Evolutionary conservation across 352 stramenopile genomes (phyloP).

Genomic region (Thalassiosira livingstoniorum): DNA sequence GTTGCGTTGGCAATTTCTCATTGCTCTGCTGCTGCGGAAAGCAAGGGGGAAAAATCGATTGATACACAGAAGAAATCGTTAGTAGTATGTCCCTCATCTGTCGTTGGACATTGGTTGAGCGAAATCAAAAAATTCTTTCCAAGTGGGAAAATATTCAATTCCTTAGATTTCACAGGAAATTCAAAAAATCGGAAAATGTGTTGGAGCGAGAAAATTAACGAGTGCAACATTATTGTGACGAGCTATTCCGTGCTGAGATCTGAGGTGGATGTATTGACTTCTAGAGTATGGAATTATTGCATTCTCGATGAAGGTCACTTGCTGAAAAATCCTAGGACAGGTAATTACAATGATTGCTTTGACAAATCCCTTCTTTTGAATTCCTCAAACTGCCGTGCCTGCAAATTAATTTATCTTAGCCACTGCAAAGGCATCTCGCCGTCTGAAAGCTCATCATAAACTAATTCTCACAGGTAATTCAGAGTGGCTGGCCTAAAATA

Average conservation of each 20-base stretch:
- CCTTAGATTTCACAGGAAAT: constrained; percentile 88
- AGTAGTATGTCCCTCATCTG: constrained; percentile 93
- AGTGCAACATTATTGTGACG: constrained; percentile 82
- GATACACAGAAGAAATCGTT: constrained; percentile 75
- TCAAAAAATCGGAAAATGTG: constrained; percentile 72
- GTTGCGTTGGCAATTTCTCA: constrained; percentile 88
- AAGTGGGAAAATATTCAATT: constrained; percentile 69
- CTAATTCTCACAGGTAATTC: constrained; percentile 89
- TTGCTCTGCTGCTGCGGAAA: not conserved
- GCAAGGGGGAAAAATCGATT: not conserved
- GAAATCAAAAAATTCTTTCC: constrained; percentile 91
- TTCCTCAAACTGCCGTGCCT: not conserved
- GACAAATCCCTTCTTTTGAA: not conserved
- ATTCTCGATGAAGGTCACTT: constrained; percentile 98
- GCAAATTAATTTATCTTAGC: constrained; percentile 27
- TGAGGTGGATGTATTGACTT: constrained; percentile 86
- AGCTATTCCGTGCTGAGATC: constrained; percentile 90
- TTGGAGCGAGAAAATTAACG: constrained; percentile 50
- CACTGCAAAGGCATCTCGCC: constrained; percentile 89
- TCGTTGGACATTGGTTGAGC: constrained; percentile 94
- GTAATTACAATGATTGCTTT: constrained; percentile 52
- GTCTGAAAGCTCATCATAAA: constrained; percentile 88
- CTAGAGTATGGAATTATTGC: constrained; percentile 86
- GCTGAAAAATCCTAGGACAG: constrained; percentile 94
- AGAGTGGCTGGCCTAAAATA: not conserved